Evolutionary conservation across 78 protist species (phyloP).

Genomic region (Creolimax fragrantissima): DNA sequence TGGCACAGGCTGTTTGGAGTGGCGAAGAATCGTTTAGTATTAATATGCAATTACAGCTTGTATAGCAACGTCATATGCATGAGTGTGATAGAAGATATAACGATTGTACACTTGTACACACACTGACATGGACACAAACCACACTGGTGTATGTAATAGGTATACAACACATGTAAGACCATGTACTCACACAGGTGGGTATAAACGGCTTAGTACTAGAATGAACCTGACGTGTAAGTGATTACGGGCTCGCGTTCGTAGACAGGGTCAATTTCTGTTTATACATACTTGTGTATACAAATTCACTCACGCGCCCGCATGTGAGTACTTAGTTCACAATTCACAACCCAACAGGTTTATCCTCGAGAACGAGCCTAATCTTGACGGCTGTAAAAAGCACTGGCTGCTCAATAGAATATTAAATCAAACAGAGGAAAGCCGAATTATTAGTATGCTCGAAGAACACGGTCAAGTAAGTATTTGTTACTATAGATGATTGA

Average conservation of each 20-base stretch:
- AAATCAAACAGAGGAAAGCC: neutral
- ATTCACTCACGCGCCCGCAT: neutral
- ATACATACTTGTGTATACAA: neutral
- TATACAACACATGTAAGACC: too few relatives aligned
- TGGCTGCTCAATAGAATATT: neutral
- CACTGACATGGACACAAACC: too few relatives aligned
- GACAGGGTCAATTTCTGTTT: neutral
- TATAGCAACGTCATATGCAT: too few relatives aligned
- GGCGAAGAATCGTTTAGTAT: neutral
- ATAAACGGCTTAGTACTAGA: too few relatives aligned
- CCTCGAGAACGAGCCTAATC: constrained; percentile 6
- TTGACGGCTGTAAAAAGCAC: neutral
- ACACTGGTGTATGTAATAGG: too few relatives aligned
- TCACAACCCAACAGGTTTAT: constrained; percentile 4
- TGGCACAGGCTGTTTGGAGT: neutral
- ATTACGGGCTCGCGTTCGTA: neutral
- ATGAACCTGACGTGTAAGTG: neutral
- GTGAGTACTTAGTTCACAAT: neutral
- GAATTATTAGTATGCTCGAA: constrained; percentile 3
- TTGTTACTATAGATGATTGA: too few relatives aligned
- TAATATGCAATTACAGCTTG: too few relatives aligned
- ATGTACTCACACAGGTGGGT: too few relatives aligned
- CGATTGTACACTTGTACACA: too few relatives aligned
- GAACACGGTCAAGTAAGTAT: neutral
- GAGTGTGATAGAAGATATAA: too few relatives aligned